Conservation (phyloP, 2,329 filamentous ascomycete genomes). For the Purpureocillium lavendulum region DNA sequence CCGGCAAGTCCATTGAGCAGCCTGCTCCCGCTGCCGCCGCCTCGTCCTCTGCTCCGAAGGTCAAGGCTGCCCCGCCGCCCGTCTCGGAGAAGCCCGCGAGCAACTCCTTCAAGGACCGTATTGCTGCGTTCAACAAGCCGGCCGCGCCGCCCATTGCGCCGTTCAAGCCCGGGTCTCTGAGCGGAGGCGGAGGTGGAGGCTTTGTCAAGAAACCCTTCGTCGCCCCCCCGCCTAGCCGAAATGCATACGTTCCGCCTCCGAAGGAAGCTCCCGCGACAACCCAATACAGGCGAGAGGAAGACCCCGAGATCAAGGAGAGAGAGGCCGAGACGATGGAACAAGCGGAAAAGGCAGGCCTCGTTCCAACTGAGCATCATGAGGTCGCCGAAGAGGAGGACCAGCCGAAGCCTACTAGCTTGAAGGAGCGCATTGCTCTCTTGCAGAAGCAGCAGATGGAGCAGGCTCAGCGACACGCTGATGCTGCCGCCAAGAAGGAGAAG, state of each 20-base stretch:
- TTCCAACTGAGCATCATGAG: conserved; percentile 30
- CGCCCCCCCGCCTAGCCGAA: conserved; percentile 83
- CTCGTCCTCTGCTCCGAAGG: conserved; percentile 19
- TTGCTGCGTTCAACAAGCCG: conserved; percentile 93
- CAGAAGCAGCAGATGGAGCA: conserved; percentile 93
- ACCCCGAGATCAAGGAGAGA: conserved; percentile 60
- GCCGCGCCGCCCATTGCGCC: conserved; percentile 80
- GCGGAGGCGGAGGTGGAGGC: conserved; percentile 42
- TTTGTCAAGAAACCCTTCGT: conserved; percentile 98
- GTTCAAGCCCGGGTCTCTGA: conserved; percentile 67
- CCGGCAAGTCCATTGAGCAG: conserved; percentile 28
- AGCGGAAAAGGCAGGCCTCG: conserved; percentile 60
- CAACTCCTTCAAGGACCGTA: conserved; percentile 86
- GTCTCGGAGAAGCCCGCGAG: conserved; percentile 62
- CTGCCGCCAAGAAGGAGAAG: conserved; percentile 76
- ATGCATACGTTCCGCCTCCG: conserved; percentile 76
- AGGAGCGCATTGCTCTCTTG: conserved; percentile 87
- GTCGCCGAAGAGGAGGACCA: conserved; percentile 62
- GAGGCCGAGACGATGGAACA: conserved; percentile 58
- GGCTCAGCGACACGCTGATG: conserved; percentile 72
- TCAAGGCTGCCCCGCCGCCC: conserved; percentile 53
- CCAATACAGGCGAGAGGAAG: conserved; percentile 80
- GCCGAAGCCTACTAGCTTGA: conserved; percentile 86
- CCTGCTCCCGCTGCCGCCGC: conserved; percentile 20
- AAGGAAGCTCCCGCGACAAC: conserved; percentile 64